Evolutionary conservation across 257 asterid genomes (phyloP).

Genomic region (Ilex aquifolium): DNA sequence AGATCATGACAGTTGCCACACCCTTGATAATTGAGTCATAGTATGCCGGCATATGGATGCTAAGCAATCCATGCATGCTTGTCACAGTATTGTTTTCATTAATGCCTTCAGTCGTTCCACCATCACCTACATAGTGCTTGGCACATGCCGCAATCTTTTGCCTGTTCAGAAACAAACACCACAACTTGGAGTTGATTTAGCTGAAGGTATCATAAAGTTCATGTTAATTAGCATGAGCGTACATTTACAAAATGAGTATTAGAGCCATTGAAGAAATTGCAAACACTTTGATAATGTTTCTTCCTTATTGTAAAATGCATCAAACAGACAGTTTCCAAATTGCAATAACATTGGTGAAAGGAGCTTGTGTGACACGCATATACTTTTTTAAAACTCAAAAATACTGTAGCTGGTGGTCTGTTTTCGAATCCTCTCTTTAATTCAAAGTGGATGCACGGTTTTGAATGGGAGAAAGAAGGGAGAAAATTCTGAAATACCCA

Average conservation of each 20-base stretch:
- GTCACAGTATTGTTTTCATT: conserved; percentile 56
- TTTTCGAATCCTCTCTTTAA: background rate
- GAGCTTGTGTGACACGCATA: background rate
- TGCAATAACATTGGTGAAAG: background rate
- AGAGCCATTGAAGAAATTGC: too few species aligned
- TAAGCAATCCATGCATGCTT: conserved; percentile 30
- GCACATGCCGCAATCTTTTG: conserved; percentile 49
- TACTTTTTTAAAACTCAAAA: background rate
- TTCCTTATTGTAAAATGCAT: too few species aligned
- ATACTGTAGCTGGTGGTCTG: background rate
- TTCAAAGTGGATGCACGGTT: too few species aligned
- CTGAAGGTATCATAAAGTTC: too few species aligned
- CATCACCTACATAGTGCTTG: conserved; percentile 72
- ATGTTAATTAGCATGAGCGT: background rate
- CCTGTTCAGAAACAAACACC: conserved; percentile 11
- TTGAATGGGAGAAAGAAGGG: too few species aligned
- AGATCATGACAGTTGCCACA: conserved; percentile 58
- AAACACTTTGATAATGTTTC: too few species aligned
- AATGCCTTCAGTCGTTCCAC: conserved; percentile 65
- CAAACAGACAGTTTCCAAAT: background rate
- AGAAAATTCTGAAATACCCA: background rate
- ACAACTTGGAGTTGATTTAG: background rate
- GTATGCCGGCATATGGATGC: conserved; percentile 67
- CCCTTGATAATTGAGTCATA: conserved; percentile 49
- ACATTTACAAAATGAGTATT: background rate